phyloP scores from a whole-genome alignment of 2,329 filamentous ascomycete species.

The Fusarium beomiforme region DNA sequence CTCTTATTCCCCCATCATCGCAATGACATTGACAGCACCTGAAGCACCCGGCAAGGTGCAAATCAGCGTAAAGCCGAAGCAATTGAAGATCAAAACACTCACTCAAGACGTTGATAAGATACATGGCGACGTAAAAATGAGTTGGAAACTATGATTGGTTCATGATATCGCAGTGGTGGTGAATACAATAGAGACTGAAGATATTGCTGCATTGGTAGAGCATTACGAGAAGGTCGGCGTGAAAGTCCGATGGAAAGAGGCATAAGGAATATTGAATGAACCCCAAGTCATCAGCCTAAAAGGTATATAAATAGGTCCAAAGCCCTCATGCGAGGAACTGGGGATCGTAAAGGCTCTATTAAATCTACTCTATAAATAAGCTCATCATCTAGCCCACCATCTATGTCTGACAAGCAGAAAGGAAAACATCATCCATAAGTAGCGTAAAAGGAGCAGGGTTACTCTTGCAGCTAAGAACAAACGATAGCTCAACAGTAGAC shows the following conservation, averaged over 20 bases:
- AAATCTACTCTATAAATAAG: neutral
- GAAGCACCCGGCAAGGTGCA: neutral
- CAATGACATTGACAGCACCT: neutral
- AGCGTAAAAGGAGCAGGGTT: constrained; percentile 2
- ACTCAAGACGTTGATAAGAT: neutral
- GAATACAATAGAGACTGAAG: neutral
- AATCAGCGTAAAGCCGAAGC: neutral
- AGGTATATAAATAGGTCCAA: no score
- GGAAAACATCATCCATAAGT: constrained; percentile 17
- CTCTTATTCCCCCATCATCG: fast-evolving
- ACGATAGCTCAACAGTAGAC: neutral
- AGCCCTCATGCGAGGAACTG: no score
- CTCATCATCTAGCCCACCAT: neutral
- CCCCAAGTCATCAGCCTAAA: no score
- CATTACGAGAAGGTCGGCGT: neutral
- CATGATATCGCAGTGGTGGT: neutral
- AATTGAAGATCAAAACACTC: neutral
- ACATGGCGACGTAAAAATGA: neutral
- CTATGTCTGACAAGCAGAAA: neutral
- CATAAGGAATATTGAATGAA: neutral
- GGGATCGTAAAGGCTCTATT: neutral
- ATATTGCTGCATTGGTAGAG: neutral
- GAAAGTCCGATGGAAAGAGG: neutral
- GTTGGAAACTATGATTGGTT: neutral
- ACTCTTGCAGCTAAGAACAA: constrained; percentile 8